Percentiles rank a stretch among this genome's conserved stretches.
These are phyloP conservation scores for Cochlearia excelsa DNA, from an alignment of 345 rosid genomes.

Conservation along the genomic window DNA sequence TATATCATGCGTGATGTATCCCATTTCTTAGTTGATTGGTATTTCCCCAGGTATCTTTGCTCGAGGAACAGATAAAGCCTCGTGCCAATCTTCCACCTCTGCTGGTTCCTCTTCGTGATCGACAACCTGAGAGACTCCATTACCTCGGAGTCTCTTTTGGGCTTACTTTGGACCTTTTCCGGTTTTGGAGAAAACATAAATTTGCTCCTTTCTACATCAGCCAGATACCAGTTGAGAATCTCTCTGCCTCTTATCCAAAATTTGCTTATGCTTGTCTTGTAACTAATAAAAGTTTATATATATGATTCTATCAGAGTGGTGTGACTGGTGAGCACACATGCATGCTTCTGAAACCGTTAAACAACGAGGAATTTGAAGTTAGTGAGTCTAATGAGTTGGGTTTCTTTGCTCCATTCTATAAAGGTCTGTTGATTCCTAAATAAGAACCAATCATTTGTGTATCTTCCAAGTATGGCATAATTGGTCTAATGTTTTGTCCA, in stretches of 20 bases:
- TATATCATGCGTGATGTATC: background rate
- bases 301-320: slow-evolving; percentile 57
- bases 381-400: slow-evolving; percentile 70
- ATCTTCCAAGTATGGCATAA: background rate
- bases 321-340: slow-evolving; percentile 94
- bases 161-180: slow-evolving; percentile 88
- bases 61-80: slow-evolving; percentile 80
- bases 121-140: slow-evolving; percentile 80
- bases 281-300: slow-evolving; percentile 12
- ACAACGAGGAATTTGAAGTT: slow-evolving; percentile 61
- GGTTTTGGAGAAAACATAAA: slow-evolving; percentile 87
- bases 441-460: slow-evolving; percentile 5
- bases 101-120: slow-evolving; percentile 78
- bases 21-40: slow-evolving; percentile 11
- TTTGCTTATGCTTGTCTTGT: slow-evolving; percentile 20
- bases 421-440: slow-evolving; percentile 53
- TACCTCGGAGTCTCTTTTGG: slow-evolving; percentile 95
- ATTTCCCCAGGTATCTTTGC: slow-evolving; percentile 66
- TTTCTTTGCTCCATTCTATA: slow-evolving; percentile 85
- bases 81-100: slow-evolving; percentile 79
- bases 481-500: slow-evolving; percentile 24
- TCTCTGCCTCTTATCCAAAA: slow-evolving; percentile 9
- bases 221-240: slow-evolving; percentile 74
- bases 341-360: slow-evolving; percentile 80
- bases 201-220: slow-evolving; percentile 88